Base-by-base conservation (phyloP, 257 asterid genomes). In the Solanum stenotomum region DNA sequence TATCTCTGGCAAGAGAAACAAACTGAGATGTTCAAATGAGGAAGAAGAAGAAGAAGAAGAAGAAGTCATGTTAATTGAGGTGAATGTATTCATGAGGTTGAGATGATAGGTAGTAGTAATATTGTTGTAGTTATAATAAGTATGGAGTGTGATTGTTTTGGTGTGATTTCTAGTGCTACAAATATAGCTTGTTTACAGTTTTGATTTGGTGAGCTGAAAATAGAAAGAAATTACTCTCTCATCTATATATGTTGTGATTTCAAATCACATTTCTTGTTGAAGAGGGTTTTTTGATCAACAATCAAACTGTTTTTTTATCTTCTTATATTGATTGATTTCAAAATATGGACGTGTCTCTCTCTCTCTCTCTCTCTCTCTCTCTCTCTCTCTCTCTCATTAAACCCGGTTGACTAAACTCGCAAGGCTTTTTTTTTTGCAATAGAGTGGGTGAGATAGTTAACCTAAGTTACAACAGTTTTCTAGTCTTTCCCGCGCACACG, bases 201-300 rank as follows among this genome's bases (percentile, higher is more conserved):
- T 90, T 75, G 79, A 86, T 90, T 91, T 90, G 94, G 92, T 92
- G 94, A 92, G 92, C 94, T 91, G 94, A 92, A 91, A 83, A 61
- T 27, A 63, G 87, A 44, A 81, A 46, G 11, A 77, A 91, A 85
- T 65, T 70, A 72, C 86, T 88, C 84, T 84, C 59, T 89, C 63
- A 18, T 52, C 63, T 52, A 52, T 52, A 52, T 52, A 52, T 52
- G 63, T 52, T 52, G 63, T 52, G 63, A 52, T 52, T 20, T 52
- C 63, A 52, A 52, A 44, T 63, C 23, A 76, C 34, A 63, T 87
- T 79, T 87, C 91, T 90, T 88, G 91, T 46, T 27, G 44, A 85
- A 75, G 3, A 85, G 74, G 91, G 87, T 65, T 89, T 89, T 70
- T 87, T 68, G 42, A 20, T 22, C 20, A 20, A 49, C 82, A 83